These are phyloP conservation scores for Calonectria pseudoturangicola DNA, from an alignment of 2,329 filamentous ascomycete species.

Conservation along the genomic window DNA sequence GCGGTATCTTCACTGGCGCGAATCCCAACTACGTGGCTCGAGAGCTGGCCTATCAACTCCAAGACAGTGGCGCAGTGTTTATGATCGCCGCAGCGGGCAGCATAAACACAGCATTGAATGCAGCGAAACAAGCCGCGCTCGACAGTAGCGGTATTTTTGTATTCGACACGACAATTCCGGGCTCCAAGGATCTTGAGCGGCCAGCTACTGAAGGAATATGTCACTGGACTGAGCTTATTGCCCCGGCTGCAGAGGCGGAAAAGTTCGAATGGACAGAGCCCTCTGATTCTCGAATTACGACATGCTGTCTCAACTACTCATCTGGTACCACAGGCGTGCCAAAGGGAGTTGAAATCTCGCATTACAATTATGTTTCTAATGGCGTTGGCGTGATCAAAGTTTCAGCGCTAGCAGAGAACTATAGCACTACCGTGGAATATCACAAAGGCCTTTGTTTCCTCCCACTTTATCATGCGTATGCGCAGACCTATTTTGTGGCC, in stretches of 20 bases:
- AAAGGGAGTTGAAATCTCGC: conserved; percentile 88
- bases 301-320: conserved; percentile 85
- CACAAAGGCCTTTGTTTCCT: conserved; percentile 77
- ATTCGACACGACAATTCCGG: conserved; percentile 74
- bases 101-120: conserved; percentile 79
- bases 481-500: conserved; percentile 81
- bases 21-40: conserved; percentile 80
- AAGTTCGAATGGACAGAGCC: conserved; percentile 78
- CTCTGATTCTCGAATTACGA: conserved; percentile 68
- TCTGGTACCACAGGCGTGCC: conserved; percentile 86
- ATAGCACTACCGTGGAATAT: conserved; percentile 61
- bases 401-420: conserved; percentile 60
- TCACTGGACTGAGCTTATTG: conserved; percentile 79
- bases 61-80: conserved; percentile 80
- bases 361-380: conserved; percentile 84
- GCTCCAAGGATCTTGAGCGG: conserved; percentile 39
- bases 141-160: conserved; percentile 75
- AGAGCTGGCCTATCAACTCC: conserved; percentile 85
- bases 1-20: conserved; percentile 85
- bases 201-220: conserved; percentile 18
- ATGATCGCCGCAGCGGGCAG: conserved; percentile 77
- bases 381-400: conserved; percentile 71
- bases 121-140: conserved; percentile 76
- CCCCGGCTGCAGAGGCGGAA: conserved; percentile 60
- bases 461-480: conserved; percentile 85